Conservation (phyloP, 768 basidiomycete species). For the Kwoniella europaea region DNA sequence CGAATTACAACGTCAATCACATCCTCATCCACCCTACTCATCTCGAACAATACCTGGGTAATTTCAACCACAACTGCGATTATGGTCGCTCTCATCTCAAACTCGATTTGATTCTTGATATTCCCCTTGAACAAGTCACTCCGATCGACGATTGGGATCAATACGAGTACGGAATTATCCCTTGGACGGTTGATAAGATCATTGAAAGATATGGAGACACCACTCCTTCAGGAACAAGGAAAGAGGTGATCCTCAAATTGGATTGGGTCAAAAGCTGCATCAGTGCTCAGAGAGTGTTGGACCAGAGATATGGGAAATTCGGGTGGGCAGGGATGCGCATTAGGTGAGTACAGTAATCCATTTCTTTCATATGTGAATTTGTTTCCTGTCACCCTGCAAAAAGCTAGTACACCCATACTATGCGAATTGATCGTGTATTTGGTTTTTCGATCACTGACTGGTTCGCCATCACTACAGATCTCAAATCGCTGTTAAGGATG, state of each 20-base stretch:
- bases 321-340: background rate
- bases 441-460: no score
- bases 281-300: background rate
- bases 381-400: no score
- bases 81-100: background rate
- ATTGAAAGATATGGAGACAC: constrained; percentile 1
- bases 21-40: background rate
- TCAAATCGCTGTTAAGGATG: background rate
- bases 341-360: no score
- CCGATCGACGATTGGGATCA: background rate
- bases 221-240: background rate
- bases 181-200: background rate
- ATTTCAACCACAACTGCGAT: no score
- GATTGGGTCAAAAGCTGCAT: background rate
- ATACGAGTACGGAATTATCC: background rate
- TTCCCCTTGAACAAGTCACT: background rate
- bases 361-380: no score
- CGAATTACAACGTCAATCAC: background rate
- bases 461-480: background rate
- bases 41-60: background rate
- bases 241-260: background rate
- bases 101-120: background rate
- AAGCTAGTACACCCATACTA: no score
- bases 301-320: background rate
- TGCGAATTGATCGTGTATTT: no score